Evolutionary conservation across 108 stramenopile species (phyloP), one percentile per base, ranked within the genome.

Genomic region (Stephanodiscus triporus): DNA sequence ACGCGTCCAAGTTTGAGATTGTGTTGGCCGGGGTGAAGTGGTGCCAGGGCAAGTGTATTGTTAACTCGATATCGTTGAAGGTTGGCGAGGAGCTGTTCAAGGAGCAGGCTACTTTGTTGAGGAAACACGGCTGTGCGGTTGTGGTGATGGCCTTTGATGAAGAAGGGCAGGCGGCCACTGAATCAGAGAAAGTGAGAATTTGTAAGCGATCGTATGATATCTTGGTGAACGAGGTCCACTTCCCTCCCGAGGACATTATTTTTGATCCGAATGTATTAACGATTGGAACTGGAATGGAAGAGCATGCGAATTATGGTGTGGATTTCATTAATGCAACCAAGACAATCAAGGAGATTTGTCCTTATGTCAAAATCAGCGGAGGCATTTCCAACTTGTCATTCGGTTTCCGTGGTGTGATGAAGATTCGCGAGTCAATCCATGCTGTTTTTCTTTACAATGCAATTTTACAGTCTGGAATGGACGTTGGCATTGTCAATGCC

Each of bases 81-180:
- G 98, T 98, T 43, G 99, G 99, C 20, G 97, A 98, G 85, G 97
- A 95, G 75, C 80, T 96, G 68, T 99, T 99, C 92, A 94, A 84
- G 66, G 88, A 96, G 80, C 98, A 99, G 14, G 99, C 98, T 0
- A 95, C 92, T 14, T 70, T 98, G 73, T 68, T 98, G 70, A 93
- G 90, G 81, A 96, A 97, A 83, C 97, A 98, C 73, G 99, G 99
- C 49, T 96, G 96, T 30, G 99, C 99, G 24, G 95, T 98, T 22
- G 99, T 99, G 38, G 97, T 98, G 68, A 99, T 99, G 99, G 99
- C 99, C 9, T 99, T 99, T 76, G 99, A 99, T 78, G 99, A 99
- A 82, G 77, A 98, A 66, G 99, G 99, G 9, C 99, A 99, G 85
- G 98, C 98, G 29, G 98, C 97, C 17, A 97, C 98, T 4, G 93